Evolutionary conservation across 306 rosid species (phyloP), one percentile per base, ranked within the genome.

Genomic region (Notholithocarpus densiflorus): DNA sequence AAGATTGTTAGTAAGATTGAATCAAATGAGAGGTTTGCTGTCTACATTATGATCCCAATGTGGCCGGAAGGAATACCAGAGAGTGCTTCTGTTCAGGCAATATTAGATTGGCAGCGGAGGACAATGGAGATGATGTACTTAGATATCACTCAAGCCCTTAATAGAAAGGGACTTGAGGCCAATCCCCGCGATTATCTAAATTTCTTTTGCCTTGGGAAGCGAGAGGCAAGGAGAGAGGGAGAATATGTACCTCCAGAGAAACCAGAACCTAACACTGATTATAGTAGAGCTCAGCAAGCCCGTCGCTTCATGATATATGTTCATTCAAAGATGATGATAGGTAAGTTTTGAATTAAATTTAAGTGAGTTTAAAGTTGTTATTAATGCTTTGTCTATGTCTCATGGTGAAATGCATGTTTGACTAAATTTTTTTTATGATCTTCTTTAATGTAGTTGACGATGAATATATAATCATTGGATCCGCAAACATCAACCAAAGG

Each of bases 311-410:
- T 95, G 98, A 95, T 95, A 75, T 92, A 92, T 52, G 97, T 95
- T 87, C 98, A 95, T 83, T 85, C 98, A n/a, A 92, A 95, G 85
- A 89, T 92, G 98, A 92, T 95, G 97, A 95, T 95, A 84, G 98
- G 98, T 92, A 77, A 86, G 71, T 3, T 20, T 56, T 57, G 24
- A 74, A 19, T 12, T 43, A 3, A 5, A 37, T 57, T 32, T 53
- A 27, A 68, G 23, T 4, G 24, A 69, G 53, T 69, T 69, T 37
- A 32, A 21, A 5, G 14, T 19, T 54, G 34, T 32, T 17, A 23
- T 26, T 19, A 10, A 14, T 24, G 34, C 40, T 11, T 20, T 20
- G 45, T 37, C 45, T 37, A 37, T 37, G 45, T 37, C 45, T 37
- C 45, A 7, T 37, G 45, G 45, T 37, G 45, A 37, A 37, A 7